Evolutionary conservation across 2,329 filamentous ascomycete species (phyloP).

Genomic region (Chalaropsis ovoidea): DNA sequence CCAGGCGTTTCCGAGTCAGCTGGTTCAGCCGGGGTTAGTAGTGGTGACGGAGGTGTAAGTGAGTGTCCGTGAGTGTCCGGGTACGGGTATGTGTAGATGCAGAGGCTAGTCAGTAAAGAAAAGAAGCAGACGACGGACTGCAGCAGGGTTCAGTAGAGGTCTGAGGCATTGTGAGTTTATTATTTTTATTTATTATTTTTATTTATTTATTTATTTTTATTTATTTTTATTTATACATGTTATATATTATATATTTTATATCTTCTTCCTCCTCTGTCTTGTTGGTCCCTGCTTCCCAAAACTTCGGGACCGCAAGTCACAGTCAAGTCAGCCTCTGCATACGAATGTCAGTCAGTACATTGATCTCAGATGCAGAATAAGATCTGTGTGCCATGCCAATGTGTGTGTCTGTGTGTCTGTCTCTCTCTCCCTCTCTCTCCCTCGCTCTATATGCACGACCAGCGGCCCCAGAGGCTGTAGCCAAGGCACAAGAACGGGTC

Average conservation of each 20-base stretch:
- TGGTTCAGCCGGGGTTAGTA: not conserved
- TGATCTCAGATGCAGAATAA: not conserved
- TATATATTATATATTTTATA: not conserved
- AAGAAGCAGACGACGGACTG: not conserved
- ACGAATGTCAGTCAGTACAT: no score
- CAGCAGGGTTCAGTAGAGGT: no score
- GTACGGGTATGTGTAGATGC: not conserved
- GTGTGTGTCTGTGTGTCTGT: no score
- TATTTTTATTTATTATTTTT: not conserved
- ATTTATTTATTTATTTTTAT: not conserved
- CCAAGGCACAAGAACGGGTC: no score
- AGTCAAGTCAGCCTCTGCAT: not conserved
- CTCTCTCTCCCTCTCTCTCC: no score
- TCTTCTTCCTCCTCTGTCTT: not conserved
- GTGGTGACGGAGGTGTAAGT: not conserved
- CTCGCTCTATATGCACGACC: no score
- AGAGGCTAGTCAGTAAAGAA: not conserved
- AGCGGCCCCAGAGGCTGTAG: no score
- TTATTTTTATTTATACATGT: not conserved
- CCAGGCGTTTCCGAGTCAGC: not conserved
- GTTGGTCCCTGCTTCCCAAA: constrained; percentile 3
- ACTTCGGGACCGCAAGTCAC: not conserved
- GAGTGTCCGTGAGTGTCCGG: no score
- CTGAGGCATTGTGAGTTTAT: not conserved
- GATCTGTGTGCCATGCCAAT: not conserved